Percentiles rank a stretch among this genome's conserved stretches.
Evolutionary conservation across 805 yeast genomes (phyloP).

Genomic region (Metschnikowia cerradonensis): DNA sequence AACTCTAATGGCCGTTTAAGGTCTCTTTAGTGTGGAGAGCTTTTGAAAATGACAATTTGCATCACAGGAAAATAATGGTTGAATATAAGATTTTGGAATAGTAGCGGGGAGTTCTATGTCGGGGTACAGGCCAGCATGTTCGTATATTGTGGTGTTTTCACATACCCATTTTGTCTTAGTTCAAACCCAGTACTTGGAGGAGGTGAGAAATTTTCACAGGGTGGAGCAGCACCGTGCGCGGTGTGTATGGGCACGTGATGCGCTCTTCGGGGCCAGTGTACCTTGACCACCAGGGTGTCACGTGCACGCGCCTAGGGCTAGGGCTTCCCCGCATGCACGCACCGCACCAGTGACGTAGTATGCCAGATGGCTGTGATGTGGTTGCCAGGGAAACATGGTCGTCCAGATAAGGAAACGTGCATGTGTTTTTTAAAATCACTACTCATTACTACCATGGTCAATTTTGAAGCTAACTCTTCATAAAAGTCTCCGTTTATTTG

Average conservation of each 20-base stretch:
- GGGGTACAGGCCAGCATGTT: not conserved
- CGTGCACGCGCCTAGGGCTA: conserved; percentile 17
- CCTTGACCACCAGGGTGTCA: not conserved
- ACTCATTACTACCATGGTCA: not conserved
- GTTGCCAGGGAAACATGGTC: no score
- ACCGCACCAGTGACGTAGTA: not conserved
- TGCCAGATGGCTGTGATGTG: no score
- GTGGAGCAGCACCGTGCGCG: conserved; percentile 8
- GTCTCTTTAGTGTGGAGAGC: not conserved
- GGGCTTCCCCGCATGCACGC: conserved; percentile 7
- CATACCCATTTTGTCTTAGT: conserved; percentile 22
- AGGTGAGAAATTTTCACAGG: conserved; percentile 19
- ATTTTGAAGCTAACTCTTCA: not conserved
- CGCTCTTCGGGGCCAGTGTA: not conserved
- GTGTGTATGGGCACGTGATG: conserved; percentile 9
- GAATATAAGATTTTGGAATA: not conserved
- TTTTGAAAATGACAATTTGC: not conserved
- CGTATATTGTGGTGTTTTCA: not conserved
- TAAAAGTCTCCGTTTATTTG: not conserved
- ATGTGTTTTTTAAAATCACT: not conserved
- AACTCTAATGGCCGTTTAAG: not conserved
- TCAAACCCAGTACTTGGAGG: conserved; percentile 1
- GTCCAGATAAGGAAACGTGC: not conserved
- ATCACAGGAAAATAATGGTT: not conserved
- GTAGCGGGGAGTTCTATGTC: not conserved